Conservation (phyloP, 805 yeast species). For the Monosporozyma unispora region DNA sequence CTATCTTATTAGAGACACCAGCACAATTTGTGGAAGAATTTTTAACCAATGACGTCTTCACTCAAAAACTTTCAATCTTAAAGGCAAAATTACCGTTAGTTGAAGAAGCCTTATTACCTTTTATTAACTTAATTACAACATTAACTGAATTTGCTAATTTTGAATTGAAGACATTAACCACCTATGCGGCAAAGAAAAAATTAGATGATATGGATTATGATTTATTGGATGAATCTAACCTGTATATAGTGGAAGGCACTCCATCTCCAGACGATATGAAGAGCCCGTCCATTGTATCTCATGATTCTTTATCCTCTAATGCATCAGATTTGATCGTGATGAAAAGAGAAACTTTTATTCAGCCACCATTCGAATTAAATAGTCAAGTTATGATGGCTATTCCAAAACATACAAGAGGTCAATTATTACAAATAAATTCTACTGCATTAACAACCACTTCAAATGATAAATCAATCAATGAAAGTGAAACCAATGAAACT, state of each 20-base stretch:
- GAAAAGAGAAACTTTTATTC: conserved; percentile 39
- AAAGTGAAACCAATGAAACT: neutral
- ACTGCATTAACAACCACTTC: neutral
- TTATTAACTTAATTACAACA: conserved; percentile 49
- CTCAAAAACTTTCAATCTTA: conserved; percentile 34
- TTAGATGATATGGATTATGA: conserved; percentile 37
- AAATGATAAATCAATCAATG: conserved; percentile 6
- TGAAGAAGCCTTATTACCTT: conserved; percentile 44
- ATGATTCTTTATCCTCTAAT: neutral
- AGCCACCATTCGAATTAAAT: conserved; percentile 48
- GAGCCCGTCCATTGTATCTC: neutral
- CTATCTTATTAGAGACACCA: conserved; percentile 28
- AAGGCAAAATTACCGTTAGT: conserved; percentile 66
- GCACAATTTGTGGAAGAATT: conserved; percentile 33
- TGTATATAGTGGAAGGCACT: neutral
- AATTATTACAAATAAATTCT: conserved; percentile 35
- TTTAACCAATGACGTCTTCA: conserved; percentile 28
- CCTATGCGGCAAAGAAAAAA: conserved; percentile 48
- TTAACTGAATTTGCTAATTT: conserved; percentile 60
- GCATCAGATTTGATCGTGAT: conserved; percentile 40
- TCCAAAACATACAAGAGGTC: conserved; percentile 58
- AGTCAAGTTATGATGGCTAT: conserved; percentile 36
- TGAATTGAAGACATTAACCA: conserved; percentile 47
- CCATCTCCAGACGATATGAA: neutral
- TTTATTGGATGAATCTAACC: conserved; percentile 27